Base-by-base conservation (phyloP, 495 filamentous ascomycete genomes). In the Penicillium verhagenii region DNA sequence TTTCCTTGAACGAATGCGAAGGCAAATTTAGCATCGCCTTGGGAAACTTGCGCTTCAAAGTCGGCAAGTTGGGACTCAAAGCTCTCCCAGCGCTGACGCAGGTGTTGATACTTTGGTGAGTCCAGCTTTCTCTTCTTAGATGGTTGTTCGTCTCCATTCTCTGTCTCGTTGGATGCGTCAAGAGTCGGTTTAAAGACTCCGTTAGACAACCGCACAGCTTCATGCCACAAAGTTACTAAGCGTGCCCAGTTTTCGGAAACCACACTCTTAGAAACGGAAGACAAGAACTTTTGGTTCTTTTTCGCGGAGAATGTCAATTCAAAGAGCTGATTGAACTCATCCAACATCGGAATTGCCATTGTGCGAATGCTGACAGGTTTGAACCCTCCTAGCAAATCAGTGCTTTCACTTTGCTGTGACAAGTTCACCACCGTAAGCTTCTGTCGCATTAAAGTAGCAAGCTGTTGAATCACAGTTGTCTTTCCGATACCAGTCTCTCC, bases 401-500 rank as follows among this genome's bases (percentile, higher is more conserved):
- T 86, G 35, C 86, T 89, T 72, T 99, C 95, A 67, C 92, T 97
- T 64, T 99, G 95, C 67, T 99, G 95, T 0, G 95, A 97, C 61
- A 99, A 67, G 67, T 99, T 99, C 58, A 97, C 87, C 1, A 92
- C 89, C 0, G 88, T 87, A 3, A 99, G 81, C 57, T 91, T 91
- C 56, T 87, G 85, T 0, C 92, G 87, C 25, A 95, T 80, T 14
- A 86, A 75, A 26, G 88, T 83, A 3, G 95, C 92, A 52, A 99
- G 76, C 60, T 96, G 91, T 65, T 99, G 95, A 40, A 99, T 85
- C 11, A 93, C 86, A 1, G 92, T 92, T 2, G 95, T 99, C 72
- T 99, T 99, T 63, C 95, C 95, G 46, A 94, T 96, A 72, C 95
- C 95, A 3, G 95, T 99, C 73, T 99, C 95, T 57, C 95, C 95